A percentile compares a stretch with the other conserved stretches of the same genome.
phyloP scores from a whole-genome alignment of 257 asterid species.

The Solanum lycopersicoides region DNA sequence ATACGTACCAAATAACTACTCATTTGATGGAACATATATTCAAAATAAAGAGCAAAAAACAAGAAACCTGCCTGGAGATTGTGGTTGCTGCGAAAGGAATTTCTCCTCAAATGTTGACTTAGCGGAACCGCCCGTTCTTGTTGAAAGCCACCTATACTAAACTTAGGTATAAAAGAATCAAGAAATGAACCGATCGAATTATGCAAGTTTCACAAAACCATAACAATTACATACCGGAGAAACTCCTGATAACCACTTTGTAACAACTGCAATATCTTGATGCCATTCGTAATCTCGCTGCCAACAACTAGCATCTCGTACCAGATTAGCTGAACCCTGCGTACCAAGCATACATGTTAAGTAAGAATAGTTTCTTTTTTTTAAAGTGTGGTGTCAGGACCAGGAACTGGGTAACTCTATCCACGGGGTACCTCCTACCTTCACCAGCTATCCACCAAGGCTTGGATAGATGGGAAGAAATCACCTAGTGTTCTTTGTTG shows the following conservation, averaged over 20 bases:
- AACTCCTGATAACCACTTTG: constrained; percentile 97
- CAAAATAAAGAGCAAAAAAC: background rate
- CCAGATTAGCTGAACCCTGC: constrained; percentile 84
- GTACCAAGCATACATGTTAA: constrained; percentile 9
- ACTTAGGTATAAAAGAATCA: constrained; percentile 29
- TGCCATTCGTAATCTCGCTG: constrained; percentile 96
- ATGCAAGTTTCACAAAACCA: background rate
- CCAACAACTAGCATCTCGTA: constrained; percentile 96
- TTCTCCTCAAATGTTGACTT: constrained; percentile 89
- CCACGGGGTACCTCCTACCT: background rate
- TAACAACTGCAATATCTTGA: constrained; percentile 96
- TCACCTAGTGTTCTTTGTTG: background rate
- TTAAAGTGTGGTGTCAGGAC: background rate
- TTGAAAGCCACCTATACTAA: constrained; percentile 98
- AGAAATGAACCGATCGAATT: constrained; percentile 1
- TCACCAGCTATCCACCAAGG: background rate
- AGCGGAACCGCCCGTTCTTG: constrained; percentile 59
- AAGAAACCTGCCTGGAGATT: constrained; percentile 61
- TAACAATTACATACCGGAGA: constrained; percentile 71
- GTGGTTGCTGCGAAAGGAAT: constrained; percentile 84
- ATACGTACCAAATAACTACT: background rate
- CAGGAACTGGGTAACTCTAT: background rate
- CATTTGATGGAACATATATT: background rate
- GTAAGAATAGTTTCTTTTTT: background rate
- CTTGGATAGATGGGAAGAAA: background rate